phyloP scores from a whole-genome alignment of 306 rosid genomes.

The Corylus americana region DNA sequence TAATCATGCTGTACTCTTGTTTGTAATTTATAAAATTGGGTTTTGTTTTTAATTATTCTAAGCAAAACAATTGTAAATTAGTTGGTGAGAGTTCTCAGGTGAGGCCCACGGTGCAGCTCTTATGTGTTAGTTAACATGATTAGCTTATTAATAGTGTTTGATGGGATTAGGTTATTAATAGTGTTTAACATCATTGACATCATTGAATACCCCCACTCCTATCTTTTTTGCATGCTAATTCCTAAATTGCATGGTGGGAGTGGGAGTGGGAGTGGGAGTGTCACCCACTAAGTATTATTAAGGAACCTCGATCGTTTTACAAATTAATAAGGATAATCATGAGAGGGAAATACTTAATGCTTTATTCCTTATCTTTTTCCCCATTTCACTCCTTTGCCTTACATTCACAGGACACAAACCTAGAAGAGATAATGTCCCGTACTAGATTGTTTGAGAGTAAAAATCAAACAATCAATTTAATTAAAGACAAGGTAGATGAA shows the following conservation, averaged over 20 bases:
- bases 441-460: too few species aligned
- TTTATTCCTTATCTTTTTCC: background rate
- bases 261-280: constrained; percentile 14
- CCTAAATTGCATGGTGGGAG: constrained; percentile 17
- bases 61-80: too few species aligned
- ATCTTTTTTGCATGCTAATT: background rate
- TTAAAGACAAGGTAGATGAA: too few species aligned
- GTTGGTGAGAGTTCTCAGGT: background rate
- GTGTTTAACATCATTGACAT: background rate
- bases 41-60: too few species aligned
- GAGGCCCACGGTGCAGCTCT: background rate
- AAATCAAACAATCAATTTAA: too few species aligned
- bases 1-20: too few species aligned
- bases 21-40: too few species aligned
- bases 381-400: background rate
- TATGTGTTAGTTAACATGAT: background rate
- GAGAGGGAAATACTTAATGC: background rate
- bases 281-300: constrained; percentile 22
- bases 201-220: constrained; percentile 2
- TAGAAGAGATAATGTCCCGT: background rate
- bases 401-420: background rate
- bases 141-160: background rate
- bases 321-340: background rate
- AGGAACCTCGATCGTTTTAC: background rate
- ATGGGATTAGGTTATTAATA: background rate